phyloP scores from a whole-genome alignment of 345 rosid species.

The Aquilaria yunnanensis region DNA sequence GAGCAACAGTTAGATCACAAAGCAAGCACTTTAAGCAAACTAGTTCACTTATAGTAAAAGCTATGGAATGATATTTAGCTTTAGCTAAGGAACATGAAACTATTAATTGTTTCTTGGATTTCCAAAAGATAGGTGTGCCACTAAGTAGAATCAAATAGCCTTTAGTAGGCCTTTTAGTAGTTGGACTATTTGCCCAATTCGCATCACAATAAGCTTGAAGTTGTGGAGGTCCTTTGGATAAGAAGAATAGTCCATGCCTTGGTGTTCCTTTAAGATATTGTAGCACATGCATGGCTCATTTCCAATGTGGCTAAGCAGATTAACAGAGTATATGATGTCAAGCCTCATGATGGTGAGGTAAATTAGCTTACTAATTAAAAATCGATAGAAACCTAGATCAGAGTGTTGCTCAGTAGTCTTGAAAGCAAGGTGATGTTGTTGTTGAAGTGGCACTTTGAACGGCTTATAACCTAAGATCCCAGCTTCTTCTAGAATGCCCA shows the following conservation, averaged over 20 bases:
- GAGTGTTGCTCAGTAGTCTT: neutral
- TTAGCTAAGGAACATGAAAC: neutral
- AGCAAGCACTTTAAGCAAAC: no score
- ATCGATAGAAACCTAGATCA: neutral
- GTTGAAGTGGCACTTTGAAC: neutral
- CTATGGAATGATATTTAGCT: neutral
- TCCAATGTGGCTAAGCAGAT: no score
- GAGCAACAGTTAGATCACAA: no score
- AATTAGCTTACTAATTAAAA: neutral
- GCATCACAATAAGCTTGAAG: no score
- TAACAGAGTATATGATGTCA: neutral
- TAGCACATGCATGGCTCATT: no score
- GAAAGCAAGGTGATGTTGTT: neutral
- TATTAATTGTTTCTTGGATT: neutral
- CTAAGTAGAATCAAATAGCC: neutral
- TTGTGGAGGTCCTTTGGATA: no score
- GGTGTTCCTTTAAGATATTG: no score
- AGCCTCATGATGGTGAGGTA: neutral
- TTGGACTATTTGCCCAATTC: no score
- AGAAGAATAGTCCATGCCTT: no score
- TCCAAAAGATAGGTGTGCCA: neutral
- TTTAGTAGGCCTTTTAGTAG: no score
- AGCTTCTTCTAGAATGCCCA: no score
- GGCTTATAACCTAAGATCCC: neutral
- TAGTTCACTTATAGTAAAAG: no score